phyloP scores from a whole-genome alignment of 805 yeast genomes.

The Phaffomyces opuntiae region DNA sequence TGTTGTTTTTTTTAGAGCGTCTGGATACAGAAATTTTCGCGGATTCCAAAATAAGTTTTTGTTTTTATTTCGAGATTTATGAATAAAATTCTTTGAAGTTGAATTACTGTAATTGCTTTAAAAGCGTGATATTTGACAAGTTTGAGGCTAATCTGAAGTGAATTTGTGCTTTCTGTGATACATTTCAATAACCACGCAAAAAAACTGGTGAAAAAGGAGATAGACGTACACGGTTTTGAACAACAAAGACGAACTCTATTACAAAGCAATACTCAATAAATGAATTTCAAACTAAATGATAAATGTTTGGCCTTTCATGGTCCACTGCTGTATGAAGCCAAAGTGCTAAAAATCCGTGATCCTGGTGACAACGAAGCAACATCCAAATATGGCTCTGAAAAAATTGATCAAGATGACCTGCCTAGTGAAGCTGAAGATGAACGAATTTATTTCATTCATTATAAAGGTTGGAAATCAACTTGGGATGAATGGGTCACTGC shows the following conservation, averaged over 20 bases:
- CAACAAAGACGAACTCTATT: background rate
- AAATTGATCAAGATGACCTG: constrained; percentile 18
- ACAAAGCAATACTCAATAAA: background rate
- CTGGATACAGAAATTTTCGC: background rate
- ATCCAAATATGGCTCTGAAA: constrained; percentile 35
- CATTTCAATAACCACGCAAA: too few relatives aligned
- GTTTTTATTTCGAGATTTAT: background rate
- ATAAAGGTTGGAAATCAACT: constrained; percentile 90
- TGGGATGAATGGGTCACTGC: constrained; percentile 96
- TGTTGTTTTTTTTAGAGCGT: background rate
- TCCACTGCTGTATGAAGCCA: constrained; percentile 84
- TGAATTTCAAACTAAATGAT: constrained; percentile 18
- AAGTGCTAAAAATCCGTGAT: constrained; percentile 57
- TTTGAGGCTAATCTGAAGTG: background rate
- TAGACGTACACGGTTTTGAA: too few relatives aligned
- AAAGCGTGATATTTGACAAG: background rate
- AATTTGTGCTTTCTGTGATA: too few relatives aligned
- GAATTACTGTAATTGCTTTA: background rate
- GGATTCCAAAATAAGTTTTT: background rate
- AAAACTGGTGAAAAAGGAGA: too few relatives aligned
- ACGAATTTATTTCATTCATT: constrained; percentile 65
- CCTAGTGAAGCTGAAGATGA: constrained; percentile 31
- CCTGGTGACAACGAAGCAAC: constrained; percentile 38
- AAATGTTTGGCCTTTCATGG: constrained; percentile 83
- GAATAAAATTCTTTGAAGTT: background rate